Evolutionary conservation across 257 asterid species (phyloP).

Genomic region (Oldenlandia corymbosa): DNA sequence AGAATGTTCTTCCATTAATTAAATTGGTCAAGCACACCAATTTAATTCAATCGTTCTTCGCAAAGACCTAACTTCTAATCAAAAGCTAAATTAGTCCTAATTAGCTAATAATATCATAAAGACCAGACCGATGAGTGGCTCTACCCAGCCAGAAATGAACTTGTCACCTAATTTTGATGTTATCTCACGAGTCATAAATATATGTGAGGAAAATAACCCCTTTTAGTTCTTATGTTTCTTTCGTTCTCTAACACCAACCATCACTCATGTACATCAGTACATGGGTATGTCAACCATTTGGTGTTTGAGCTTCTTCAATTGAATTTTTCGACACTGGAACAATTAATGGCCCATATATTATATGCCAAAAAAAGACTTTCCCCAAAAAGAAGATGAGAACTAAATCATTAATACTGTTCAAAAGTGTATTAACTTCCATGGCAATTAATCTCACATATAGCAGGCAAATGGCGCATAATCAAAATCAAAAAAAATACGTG

Average conservation of each 20-base stretch:
- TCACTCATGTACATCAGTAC: neutral
- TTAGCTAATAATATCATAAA: conserved; percentile 18
- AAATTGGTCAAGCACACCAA: neutral
- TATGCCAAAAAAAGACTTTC: neutral
- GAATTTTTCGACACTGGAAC: too few relatives aligned
- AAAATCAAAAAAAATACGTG: neutral
- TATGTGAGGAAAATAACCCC: conserved; percentile 12
- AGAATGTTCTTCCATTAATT: neutral
- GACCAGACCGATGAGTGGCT: conserved; percentile 19
- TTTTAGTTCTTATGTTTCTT: conserved; percentile 52
- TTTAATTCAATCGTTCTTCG: neutral
- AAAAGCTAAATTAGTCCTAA: conserved; percentile 22
- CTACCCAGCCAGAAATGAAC: conserved; percentile 44
- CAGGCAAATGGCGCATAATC: neutral
- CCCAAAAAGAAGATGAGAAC: neutral
- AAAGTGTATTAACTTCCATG: neutral
- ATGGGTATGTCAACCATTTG: neutral
- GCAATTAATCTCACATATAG: neutral
- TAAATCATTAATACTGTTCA: neutral
- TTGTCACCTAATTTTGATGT: conserved; percentile 63
- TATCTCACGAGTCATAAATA: conserved; percentile 13
- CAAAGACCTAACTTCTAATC: neutral
- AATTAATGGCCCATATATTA: neutral
- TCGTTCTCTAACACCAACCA: conserved; percentile 44
- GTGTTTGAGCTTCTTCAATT: neutral